Evolutionary conservation across 1,284 basidiomycete genomes (phyloP).

Genomic region (Rhodotorula sp.): DNA sequence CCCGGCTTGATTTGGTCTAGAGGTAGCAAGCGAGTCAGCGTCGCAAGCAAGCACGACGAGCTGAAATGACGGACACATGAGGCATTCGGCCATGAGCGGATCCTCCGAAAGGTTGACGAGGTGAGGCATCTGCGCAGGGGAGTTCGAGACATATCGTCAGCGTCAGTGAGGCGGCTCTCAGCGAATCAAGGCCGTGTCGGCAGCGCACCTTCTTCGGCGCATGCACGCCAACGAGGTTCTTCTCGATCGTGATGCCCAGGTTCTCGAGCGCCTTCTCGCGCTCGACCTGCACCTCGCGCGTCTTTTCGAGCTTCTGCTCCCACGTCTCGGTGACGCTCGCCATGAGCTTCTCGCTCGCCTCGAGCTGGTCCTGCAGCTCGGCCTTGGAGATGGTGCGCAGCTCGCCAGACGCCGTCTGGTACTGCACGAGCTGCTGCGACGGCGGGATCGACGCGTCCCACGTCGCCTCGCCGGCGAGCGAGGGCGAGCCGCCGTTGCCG

Average conservation of each 20-base stretch:
- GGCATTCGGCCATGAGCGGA: constrained; percentile 48
- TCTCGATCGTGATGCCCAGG: constrained; percentile 94
- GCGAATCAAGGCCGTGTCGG: constrained; percentile 3
- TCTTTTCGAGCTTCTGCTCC: constrained; percentile 92
- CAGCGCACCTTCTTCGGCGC: constrained; percentile 87
- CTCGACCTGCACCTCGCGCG: constrained; percentile 92
- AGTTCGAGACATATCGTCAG: too few species aligned
- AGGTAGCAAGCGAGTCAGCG: constrained; percentile 44
- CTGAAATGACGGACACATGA: constrained; percentile 26
- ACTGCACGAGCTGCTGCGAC: constrained; percentile 93
- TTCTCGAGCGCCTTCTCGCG: constrained; percentile 96
- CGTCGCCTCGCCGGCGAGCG: constrained; percentile 61
- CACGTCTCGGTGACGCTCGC: constrained; percentile 93
- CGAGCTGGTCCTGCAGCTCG: constrained; percentile 93
- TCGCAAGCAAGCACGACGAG: not conserved
- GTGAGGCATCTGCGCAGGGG: constrained; percentile 80
- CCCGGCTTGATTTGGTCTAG: constrained; percentile 89
- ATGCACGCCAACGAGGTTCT: constrained; percentile 88
- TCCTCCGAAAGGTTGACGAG: constrained; percentile 74
- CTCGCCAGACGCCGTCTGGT: constrained; percentile 87
- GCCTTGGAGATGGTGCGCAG: constrained; percentile 96
- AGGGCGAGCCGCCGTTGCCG: not conserved
- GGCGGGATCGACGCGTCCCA: constrained; percentile 89
- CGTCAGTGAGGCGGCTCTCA: constrained; percentile 34
- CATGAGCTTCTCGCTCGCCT: constrained; percentile 96